Base-by-base conservation (phyloP, 495 filamentous ascomycete genomes). In the Melanomma pulvis-pyrius region DNA sequence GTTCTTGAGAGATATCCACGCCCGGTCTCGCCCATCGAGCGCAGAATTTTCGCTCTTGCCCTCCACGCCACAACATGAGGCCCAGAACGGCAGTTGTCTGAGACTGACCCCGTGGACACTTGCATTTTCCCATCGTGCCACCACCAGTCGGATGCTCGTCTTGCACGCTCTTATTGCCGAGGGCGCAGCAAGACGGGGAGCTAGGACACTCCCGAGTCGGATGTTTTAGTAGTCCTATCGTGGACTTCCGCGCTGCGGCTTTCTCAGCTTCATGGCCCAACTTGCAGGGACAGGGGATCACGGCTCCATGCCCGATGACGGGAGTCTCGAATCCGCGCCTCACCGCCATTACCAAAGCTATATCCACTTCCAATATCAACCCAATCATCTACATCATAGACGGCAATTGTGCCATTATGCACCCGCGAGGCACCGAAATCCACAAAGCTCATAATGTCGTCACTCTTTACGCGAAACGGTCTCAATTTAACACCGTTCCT, bases 291-390 rank as follows among this genome's bases (percentile, higher is more conserved):
- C 26, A 55, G 29, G 26, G 55, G 55, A 46, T 24, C 22, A 41
- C 11, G 7, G 21, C 7, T 6, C 21, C 30, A 58, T 58, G 55
- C 55, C 19, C 3, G 36, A 58, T 58, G 55, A 58, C 55, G 55
- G 44, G 19, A 30, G 17, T 58, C 13, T 7, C 34, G 2, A 30
- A 46, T 29, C n/a, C n/a, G 19, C 24, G 19, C 22, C 21, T 41
- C 55, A 58, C 55, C 55, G 55, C 55, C 36, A 41, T 46, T 32
- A 25, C 21, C 17, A n/a, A 41, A 21, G n/a, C 34, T 44, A 44
- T 44, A 44, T n/a, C 39, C 17, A 58, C 19, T 25, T 12, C 55
- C 22, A 34, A 55, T 55, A 36, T 55, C 51, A 55, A n/a, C 22
- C 30, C 30, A 55, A 36, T 36, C 25, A 55, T 55, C 25, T 26